Conservation (phyloP, 176 grass and related monocot species). For the Aegilops tauschii region DNA sequence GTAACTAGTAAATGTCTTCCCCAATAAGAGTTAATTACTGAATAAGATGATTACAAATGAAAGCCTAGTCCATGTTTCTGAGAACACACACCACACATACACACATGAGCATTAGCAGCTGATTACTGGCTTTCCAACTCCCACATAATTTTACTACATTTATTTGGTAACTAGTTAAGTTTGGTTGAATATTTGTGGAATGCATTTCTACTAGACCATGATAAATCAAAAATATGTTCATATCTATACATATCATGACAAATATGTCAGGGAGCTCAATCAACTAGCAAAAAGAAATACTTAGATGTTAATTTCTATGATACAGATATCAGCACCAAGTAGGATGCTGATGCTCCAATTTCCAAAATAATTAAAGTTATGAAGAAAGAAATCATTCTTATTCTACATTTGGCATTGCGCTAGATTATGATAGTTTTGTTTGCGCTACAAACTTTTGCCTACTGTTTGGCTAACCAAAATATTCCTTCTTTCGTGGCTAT, state of each 20-base stretch:
- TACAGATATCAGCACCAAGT: neutral
- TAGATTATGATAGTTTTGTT: neutral
- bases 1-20: neutral
- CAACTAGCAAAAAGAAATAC: neutral
- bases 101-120: neutral
- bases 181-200: constrained; percentile 17
- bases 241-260: neutral
- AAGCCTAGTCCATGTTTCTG: neutral
- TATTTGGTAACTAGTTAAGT: neutral
- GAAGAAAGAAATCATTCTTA: neutral
- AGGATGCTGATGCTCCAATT: neutral
- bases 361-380: neutral
- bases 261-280: neutral
- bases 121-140: neutral
- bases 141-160: neutral
- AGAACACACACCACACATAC: neutral
- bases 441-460: neutral
- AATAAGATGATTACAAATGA: constrained; percentile 3
- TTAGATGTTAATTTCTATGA: neutral
- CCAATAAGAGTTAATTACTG: neutral
- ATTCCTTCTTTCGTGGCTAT: neutral
- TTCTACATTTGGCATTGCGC: neutral
- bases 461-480: neutral
- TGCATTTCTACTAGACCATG: neutral
- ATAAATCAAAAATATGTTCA: constrained; percentile 3